Base-by-base conservation (phyloP, 768 basidiomycete species). In the Lactifluus pinguis region DNA sequence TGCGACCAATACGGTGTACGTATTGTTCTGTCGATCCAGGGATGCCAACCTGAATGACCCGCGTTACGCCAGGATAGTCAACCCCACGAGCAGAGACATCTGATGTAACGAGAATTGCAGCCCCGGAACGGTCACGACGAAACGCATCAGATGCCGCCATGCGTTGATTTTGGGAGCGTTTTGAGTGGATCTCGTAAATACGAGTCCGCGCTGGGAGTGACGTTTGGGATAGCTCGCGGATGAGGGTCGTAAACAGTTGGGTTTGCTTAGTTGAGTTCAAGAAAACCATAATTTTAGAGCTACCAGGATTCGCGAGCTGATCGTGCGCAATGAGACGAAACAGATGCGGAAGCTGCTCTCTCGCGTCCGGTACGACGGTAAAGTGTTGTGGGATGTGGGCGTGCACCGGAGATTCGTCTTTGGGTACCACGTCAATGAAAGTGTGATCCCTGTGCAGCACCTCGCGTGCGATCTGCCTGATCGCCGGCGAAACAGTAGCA, bases 31-130 rank as follows among this genome's bases (percentile, higher is more conserved):
- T 72, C 1, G 73, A 76, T 6, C 74, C 70, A 2, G 95, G 94
- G 7, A 89, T 76, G 53, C 95, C 94, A 53, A 99, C 77, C 71
- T 98, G 97, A 65, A 98, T 87, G 62, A 95, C 88, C 42, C 93
- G 84, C 0, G 90, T 91, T 21, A 94, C 89, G 19, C 82, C 83
- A 8, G 92, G 92, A 70, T 95, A 95, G 71, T 95, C 91, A 49
- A 95, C 81, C 15, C 91, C 91, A 59, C 92, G 83, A 21, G 92
- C 91, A 32, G 90, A 93, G 6, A 95, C 85, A 66, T 95, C 93
- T 1, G 92, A 93, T 4, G 85, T 88, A 66, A 97, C 77, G 54
- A 95, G 80, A 34, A 97, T 75, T 2, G 81, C 76, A 0, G 84
- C 80, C 5, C 77, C 76, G 2, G 73, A 69, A 17, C 65, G 76